Evolutionary conservation across 2,329 filamentous ascomycete species (phyloP), one percentile per base, ranked within the genome.

Genomic region (Phialophora chinensis): DNA sequence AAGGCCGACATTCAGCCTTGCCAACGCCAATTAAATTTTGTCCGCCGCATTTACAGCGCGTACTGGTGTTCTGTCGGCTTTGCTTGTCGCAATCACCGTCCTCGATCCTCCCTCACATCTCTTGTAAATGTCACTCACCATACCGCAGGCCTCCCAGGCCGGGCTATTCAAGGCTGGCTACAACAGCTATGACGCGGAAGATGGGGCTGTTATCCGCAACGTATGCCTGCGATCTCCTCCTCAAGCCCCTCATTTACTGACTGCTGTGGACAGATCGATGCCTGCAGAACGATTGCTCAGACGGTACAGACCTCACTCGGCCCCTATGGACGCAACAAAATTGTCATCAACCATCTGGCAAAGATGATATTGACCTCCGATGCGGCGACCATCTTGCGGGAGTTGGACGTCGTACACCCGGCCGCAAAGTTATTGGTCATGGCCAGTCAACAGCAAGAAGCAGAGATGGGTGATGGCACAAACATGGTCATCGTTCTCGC

Each of bases 311-410:
- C 95, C 65, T 98, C 95, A 54, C 87, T 99, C 42, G 96, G 95
- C 60, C 95, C 95, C 67, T 97, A 97, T 81, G 95, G 95, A 76
- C 91, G 95, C 81, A 99, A 99, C 86, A 99, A 99, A 85, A 93
- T 99, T 77, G 92, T 99, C 83, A 98, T 99, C 86, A 99, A 99
- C 85, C 96, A 99, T 83, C 86, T 99, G 70, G 92, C 97, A 81
- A 99, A 99, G 86, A 97, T 99, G 95, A 96, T 97, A 75, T 86
- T 99, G 72, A 99, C 96, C 74, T 98, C 93, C 68, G 95, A 99
- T 78, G 95, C 95, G 72, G 95, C 95, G 72, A 98, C 95, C 52
- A 99, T 99, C 78, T 87, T 99, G 74, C 90, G 93, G 76, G 96
- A 99, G 83, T 88, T 99, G 79, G 95, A 99, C 77, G 95, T 99